These are phyloP conservation scores for Furcasterigmium sp. DNA, from an alignment of 2,329 filamentous ascomycete species.

Conservation along the genomic window DNA sequence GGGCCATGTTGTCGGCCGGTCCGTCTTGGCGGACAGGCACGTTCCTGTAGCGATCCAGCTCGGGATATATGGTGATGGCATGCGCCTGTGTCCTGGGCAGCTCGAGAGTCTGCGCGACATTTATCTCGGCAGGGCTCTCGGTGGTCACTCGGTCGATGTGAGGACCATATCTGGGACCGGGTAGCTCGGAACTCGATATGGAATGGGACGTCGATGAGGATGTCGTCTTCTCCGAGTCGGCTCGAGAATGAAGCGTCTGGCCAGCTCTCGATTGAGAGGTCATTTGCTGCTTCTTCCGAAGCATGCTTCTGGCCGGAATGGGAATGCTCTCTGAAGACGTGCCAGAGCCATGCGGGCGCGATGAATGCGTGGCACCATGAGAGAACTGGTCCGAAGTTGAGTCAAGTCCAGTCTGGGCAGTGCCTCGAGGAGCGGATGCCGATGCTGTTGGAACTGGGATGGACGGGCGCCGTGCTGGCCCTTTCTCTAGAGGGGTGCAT, in stretches of 20 bases:
- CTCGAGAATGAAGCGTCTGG: slow-evolving; percentile 25
- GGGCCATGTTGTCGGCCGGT: slow-evolving; percentile 24
- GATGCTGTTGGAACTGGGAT: too few relatives aligned
- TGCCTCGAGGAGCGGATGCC: too few relatives aligned
- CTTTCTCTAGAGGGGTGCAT: too few relatives aligned
- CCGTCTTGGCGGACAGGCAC: slow-evolving; percentile 28
- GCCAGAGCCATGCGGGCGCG: slow-evolving; percentile 22
- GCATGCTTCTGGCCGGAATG: slow-evolving; percentile 33
- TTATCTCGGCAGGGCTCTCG: slow-evolving; percentile 38
- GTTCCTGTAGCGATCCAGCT: slow-evolving; percentile 56
- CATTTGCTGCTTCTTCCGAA: slow-evolving; percentile 46
- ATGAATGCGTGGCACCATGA: slow-evolving; percentile 15
- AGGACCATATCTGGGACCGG: slow-evolving; percentile 18
- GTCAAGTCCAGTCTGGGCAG: too few relatives aligned
- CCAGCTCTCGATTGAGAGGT: slow-evolving; percentile 31
- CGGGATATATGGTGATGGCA: slow-evolving; percentile 48
- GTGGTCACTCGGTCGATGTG: slow-evolving; percentile 35
- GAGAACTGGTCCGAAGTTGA: too few relatives aligned
- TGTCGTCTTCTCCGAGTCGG: slow-evolving; percentile 29
- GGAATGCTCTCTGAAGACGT: slow-evolving; percentile 24
- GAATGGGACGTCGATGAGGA: slow-evolving; percentile 36
- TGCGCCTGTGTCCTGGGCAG: slow-evolving; percentile 29
- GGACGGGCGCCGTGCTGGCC: too few relatives aligned
- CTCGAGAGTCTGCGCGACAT: slow-evolving; percentile 35
- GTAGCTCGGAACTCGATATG: slow-evolving; percentile 26